phyloP scores from a whole-genome alignment of 2,329 filamentous ascomycete species.

The Acrodontium crateriforme region DNA sequence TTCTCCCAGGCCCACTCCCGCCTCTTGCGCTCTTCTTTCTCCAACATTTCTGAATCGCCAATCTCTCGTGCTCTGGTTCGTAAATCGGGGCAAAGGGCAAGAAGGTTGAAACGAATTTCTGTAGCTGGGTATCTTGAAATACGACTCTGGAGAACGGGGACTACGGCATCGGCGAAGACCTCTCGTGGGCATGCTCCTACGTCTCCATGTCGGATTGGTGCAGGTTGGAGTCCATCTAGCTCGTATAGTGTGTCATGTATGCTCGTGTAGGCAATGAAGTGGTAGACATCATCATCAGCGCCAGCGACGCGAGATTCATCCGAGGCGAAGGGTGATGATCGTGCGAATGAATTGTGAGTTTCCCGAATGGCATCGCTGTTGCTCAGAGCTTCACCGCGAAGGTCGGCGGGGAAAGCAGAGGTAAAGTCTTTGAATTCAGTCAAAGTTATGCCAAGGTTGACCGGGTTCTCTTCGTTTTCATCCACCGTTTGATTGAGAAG shows the following conservation, averaged over 20 bases:
- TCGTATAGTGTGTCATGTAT: slow-evolving; percentile 76
- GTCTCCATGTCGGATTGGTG: slow-evolving; percentile 75
- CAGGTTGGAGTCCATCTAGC: slow-evolving; percentile 84
- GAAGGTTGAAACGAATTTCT: slow-evolving; percentile 91
- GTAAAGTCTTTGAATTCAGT: slow-evolving; percentile 79
- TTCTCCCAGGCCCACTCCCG: slow-evolving; percentile 91
- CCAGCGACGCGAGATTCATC: slow-evolving; percentile 63
- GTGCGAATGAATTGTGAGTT: slow-evolving; percentile 82
- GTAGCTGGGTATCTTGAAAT: slow-evolving; percentile 71
- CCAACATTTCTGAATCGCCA: slow-evolving; percentile 66
- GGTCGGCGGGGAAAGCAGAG: slow-evolving; percentile 57
- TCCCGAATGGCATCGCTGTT: slow-evolving; percentile 46
- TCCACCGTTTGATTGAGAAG: slow-evolving; percentile 58
- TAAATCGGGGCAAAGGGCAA: slow-evolving; percentile 81
- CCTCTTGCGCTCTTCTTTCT: slow-evolving; percentile 70
- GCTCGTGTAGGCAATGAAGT: slow-evolving; percentile 91
- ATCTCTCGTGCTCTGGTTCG: slow-evolving; percentile 63
- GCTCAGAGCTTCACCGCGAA: slow-evolving; percentile 56
- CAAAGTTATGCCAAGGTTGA: slow-evolving; percentile 60
- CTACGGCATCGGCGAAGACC: slow-evolving; percentile 66
- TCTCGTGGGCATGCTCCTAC: slow-evolving; percentile 51
- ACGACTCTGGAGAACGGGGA: slow-evolving; percentile 72
- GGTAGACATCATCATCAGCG: slow-evolving; percentile 82
- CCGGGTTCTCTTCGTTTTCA: slow-evolving; percentile 24
- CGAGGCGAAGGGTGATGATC: slow-evolving; percentile 79